A percentile compares a stretch with the other conserved stretches of the same genome.
phyloP scores from a whole-genome alignment of 768 basidiomycete genomes.

The Mycena polygramma region DNA sequence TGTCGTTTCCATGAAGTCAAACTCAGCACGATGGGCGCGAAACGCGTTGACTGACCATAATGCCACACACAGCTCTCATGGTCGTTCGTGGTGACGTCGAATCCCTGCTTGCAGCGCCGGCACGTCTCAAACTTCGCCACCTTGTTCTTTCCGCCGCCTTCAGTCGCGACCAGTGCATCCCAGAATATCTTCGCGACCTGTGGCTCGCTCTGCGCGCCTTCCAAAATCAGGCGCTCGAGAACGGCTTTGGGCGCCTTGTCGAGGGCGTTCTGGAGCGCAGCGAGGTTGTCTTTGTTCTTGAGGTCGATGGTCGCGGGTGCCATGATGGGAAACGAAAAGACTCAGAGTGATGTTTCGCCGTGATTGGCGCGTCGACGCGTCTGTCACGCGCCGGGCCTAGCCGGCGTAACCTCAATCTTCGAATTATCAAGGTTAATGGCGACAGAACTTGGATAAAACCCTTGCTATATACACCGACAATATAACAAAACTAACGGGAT shows the following conservation, averaged over 20 bases:
- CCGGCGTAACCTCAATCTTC: too few species aligned
- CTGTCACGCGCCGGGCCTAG: neutral
- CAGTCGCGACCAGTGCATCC: constrained; percentile 12
- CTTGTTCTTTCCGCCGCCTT: neutral
- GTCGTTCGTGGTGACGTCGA: constrained; percentile 2
- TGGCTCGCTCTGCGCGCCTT: constrained; percentile 1
- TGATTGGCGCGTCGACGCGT: neutral
- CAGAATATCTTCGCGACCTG: constrained; percentile 27
- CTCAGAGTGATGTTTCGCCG: too few species aligned
- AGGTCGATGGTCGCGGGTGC: constrained; percentile 4
- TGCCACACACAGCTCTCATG: constrained; percentile 21
- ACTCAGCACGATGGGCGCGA: neutral
- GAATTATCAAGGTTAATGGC: too few species aligned
- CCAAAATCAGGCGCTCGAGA: constrained; percentile 15
- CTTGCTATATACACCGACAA: too few species aligned
- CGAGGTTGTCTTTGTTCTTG: neutral
- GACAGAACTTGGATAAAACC: too few species aligned
- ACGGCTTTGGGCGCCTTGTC: constrained; percentile 10
- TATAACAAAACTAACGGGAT: too few species aligned
- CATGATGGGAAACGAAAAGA: neutral
- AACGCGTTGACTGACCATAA: constrained; percentile 7
- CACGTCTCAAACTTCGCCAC: constrained; percentile 18
- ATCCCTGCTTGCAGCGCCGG: constrained; percentile 11
- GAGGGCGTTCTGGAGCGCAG: constrained; percentile 8
- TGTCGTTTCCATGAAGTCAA: neutral